A percentile compares a stretch with the other conserved stretches of the same genome.
These are phyloP conservation scores for Cystobasidiaceae sp. DNA, from an alignment of 1,284 basidiomycete genomes.

Conservation along the genomic window DNA sequence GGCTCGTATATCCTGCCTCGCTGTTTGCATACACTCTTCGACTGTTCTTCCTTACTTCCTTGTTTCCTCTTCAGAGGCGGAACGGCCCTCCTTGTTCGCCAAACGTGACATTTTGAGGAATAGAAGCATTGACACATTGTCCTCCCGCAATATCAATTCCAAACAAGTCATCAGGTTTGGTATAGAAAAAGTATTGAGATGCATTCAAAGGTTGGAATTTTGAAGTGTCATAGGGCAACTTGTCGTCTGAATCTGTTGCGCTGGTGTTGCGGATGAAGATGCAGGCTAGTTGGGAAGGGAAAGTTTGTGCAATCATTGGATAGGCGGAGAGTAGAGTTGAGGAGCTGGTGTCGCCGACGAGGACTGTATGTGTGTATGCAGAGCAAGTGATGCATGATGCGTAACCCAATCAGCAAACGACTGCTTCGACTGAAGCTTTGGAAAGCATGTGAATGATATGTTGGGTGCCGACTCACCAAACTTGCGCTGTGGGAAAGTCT, in stretches of 20 bases:
- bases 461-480: constrained; percentile 15
- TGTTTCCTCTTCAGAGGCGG: not conserved
- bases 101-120: constrained; percentile 29
- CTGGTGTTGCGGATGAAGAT: constrained; percentile 32
- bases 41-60: no score
- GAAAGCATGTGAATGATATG: no score
- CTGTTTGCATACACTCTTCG: no score
- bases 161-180: constrained; percentile 13
- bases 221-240: constrained; percentile 27
- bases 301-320: constrained; percentile 23
- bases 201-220: constrained; percentile 23
- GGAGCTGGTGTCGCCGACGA: constrained; percentile 30
- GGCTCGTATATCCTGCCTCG: no score
- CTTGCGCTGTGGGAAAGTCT: constrained; percentile 21
- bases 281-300: constrained; percentile 23
- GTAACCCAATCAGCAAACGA: not conserved
- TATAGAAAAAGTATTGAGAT: constrained; percentile 31
- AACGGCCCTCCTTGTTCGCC: constrained; percentile 27
- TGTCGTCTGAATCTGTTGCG: constrained; percentile 26
- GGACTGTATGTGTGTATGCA: constrained; percentile 7
- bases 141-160: constrained; percentile 27
- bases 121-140: constrained; percentile 25
- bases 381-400: not conserved
- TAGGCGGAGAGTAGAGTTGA: constrained; percentile 25
- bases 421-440: no score